These are phyloP conservation scores for Leccinum variicolor DNA, from an alignment of 768 basidiomycete genomes.

Conservation along the genomic window DNA sequence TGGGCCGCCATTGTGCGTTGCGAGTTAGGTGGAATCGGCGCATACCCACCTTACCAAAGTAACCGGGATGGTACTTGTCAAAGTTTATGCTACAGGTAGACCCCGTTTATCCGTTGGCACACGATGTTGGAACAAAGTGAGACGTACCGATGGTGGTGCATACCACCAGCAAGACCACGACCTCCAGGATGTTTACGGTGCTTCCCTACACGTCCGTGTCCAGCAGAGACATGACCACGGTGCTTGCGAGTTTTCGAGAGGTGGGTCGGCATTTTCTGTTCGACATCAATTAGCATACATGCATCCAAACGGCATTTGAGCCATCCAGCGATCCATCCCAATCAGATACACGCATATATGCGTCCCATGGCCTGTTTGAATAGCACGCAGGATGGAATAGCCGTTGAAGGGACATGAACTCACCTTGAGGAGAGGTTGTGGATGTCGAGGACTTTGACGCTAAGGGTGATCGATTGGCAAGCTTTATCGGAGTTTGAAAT, in stretches of 20 bases:
- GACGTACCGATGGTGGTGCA: conserved; percentile 95
- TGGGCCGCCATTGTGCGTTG: conserved; percentile 89
- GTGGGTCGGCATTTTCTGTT: conserved; percentile 86
- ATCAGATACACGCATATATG: conserved; percentile 12
- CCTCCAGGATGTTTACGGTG: conserved; percentile 99
- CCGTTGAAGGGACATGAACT: conserved; percentile 38
- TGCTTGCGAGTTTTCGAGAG: conserved; percentile 98
- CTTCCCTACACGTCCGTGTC: conserved; percentile 99
- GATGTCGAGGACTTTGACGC: conserved; percentile 37
- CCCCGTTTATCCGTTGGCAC: neutral
- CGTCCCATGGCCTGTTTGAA: conserved; percentile 8
- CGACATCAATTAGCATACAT: conserved; percentile 17
- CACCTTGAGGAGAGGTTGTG: conserved; percentile 62
- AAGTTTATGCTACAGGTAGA: conserved; percentile 74
- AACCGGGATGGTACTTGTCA: conserved; percentile 99
- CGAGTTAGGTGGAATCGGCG: conserved; percentile 94
- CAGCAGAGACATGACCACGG: conserved; percentile 98
- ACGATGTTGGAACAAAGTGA: neutral
- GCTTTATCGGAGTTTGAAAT: conserved; percentile 27
- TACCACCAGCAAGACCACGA: conserved; percentile 99
- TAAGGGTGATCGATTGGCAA: conserved; percentile 1
- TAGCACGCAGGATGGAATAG: conserved; percentile 13
- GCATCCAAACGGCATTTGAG: conserved; percentile 26
- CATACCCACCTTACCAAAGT: conserved; percentile 99
- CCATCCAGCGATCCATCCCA: conserved; percentile 53